Evolutionary conservation across 257 asterid species (phyloP).

Genomic region (Linaria vulgaris): DNA sequence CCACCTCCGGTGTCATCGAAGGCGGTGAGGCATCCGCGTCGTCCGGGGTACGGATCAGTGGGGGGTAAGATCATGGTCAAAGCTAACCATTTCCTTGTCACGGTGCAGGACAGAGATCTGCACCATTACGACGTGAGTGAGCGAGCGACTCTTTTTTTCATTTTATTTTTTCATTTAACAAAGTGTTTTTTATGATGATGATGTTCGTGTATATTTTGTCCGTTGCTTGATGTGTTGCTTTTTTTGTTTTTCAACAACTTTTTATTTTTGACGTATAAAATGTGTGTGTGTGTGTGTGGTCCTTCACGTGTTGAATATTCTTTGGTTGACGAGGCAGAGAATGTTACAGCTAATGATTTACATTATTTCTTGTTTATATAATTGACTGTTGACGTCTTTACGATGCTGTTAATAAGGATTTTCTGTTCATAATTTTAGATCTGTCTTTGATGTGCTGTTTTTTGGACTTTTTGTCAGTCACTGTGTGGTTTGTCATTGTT

Average conservation of each 20-base stretch:
- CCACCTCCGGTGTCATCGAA: slow-evolving; percentile 63
- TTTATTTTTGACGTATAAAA: background rate
- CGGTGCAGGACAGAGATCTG: slow-evolving; percentile 51
- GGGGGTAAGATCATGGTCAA: slow-evolving; percentile 43
- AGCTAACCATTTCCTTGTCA: slow-evolving; percentile 73
- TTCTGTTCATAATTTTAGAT: too few relatives aligned
- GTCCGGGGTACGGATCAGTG: slow-evolving; percentile 48
- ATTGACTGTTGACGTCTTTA: too few relatives aligned
- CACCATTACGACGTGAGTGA: slow-evolving; percentile 76
- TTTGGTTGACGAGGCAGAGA: too few relatives aligned
- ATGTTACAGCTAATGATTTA: too few relatives aligned
- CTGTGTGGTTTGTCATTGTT: too few relatives aligned
- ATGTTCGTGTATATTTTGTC: background rate
- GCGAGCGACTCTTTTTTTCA: background rate
- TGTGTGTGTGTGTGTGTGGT: too few relatives aligned
- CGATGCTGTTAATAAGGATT: too few relatives aligned
- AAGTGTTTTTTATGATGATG: background rate
- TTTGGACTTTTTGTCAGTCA: too few relatives aligned
- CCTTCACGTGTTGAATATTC: too few relatives aligned
- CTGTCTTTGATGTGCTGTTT: too few relatives aligned
- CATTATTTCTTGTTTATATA: too few relatives aligned
- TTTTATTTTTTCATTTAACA: background rate
- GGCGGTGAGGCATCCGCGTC: slow-evolving; percentile 37
- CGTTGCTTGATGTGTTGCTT: background rate
- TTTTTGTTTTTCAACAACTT: background rate